Conservation (phyloP, 1,284 basidiomycete species). For the Ustilago esculenta region DNA sequence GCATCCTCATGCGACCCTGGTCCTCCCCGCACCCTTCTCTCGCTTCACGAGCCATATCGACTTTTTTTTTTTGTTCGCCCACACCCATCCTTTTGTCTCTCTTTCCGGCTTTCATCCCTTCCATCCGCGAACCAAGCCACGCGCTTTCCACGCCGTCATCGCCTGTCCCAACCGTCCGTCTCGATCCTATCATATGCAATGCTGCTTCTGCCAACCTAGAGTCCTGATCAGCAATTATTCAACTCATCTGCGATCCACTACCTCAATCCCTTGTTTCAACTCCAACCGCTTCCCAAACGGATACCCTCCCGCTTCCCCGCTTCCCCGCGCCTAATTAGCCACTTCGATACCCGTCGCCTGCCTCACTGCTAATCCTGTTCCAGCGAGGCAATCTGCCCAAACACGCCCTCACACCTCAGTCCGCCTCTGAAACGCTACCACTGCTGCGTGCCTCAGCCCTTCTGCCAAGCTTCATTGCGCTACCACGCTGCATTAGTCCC, state of each 20-base stretch:
- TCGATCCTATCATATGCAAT: constrained; percentile 14
- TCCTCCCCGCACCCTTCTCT: constrained; percentile 1
- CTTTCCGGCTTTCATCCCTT: constrained; percentile 2
- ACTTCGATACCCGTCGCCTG: not conserved
- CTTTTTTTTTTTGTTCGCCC: constrained; percentile 2
- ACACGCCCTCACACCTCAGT: too few relatives aligned
- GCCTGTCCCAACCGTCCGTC: not conserved
- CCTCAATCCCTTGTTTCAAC: too few relatives aligned
- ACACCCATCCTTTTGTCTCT: not conserved
- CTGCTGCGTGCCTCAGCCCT: too few relatives aligned
- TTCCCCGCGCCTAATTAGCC: not conserved
- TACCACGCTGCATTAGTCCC: too few relatives aligned
- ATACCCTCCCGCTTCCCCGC: constrained; percentile 1
- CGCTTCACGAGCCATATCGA: constrained; percentile 35
- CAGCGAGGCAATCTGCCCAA: too few relatives aligned
- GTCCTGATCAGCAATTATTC: too few relatives aligned
- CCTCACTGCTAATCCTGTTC: too few relatives aligned
- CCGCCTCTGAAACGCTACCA: too few relatives aligned
- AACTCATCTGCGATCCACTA: too few relatives aligned
- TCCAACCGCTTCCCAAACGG: too few relatives aligned
- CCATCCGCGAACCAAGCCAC: constrained; percentile 12
- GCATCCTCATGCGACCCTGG: constrained; percentile 2
- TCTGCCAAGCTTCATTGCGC: too few relatives aligned
- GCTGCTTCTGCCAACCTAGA: too few relatives aligned
- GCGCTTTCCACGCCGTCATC: constrained; percentile 1